These are phyloP conservation scores for Cordyceps fumosorosea DNA, from an alignment of 2,329 filamentous ascomycete genomes.

Conservation along the genomic window DNA sequence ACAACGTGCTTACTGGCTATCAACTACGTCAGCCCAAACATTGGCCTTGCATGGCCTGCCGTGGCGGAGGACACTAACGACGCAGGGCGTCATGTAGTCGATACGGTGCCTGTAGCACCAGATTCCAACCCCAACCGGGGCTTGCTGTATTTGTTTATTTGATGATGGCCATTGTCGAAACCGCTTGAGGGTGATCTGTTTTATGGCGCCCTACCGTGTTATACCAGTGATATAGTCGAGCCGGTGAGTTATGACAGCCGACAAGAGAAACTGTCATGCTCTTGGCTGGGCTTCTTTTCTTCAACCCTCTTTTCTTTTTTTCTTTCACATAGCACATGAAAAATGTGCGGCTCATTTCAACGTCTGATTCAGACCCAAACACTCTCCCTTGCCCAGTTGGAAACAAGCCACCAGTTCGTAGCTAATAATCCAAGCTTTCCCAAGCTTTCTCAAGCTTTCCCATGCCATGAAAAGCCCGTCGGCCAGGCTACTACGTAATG, in stretches of 20 bases:
- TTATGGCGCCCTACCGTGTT: not conserved
- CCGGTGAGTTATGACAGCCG: not conserved
- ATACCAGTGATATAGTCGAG: not conserved
- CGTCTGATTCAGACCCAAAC: not conserved
- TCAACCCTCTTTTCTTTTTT: not conserved
- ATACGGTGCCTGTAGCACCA: constrained; percentile 6
- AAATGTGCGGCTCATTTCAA: not conserved
- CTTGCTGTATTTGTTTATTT: constrained; percentile 2
- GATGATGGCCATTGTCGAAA: constrained; percentile 3
- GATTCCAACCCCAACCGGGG: not conserved
- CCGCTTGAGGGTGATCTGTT: constrained; percentile 10
- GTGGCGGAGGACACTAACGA: too few species aligned
- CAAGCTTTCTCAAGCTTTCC: too few species aligned
- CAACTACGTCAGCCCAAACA: too few species aligned
- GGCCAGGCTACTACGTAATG: too few species aligned
- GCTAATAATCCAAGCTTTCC: not conserved
- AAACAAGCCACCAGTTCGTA: not conserved
- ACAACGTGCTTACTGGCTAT: too few species aligned
- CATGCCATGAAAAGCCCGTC: too few species aligned
- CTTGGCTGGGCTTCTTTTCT: not conserved
- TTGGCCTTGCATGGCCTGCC: too few species aligned
- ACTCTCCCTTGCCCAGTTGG: not conserved
- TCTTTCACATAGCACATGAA: not conserved
- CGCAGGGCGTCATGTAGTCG: not conserved
- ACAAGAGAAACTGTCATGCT: not conserved